Base-by-base conservation (phyloP, 495 filamentous ascomycete species). In the Penicillium cataractarum region DNA sequence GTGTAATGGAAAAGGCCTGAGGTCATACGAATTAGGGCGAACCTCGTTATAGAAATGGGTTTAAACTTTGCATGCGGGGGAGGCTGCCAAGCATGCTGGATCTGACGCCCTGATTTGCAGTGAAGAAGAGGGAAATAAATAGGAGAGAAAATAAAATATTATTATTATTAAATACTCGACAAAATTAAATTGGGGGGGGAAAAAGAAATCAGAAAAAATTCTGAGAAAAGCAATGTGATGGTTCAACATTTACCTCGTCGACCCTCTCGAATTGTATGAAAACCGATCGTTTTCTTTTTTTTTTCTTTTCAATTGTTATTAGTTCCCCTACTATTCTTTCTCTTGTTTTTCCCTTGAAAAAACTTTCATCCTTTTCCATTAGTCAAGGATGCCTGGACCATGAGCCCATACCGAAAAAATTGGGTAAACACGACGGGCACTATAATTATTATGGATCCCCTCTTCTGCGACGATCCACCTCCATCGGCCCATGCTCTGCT, bases 51-150 rank as follows among this genome's bases (percentile, higher is more conserved):
- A 63, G 49, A 27, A 53, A 65, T 6, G 51, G 56, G 51, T 58
- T 61, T 66, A 73, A 65, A 66, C 66, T 71, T 69, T 66, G n/a
- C 61, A 76, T 76, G 71, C 71, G 73, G 73, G 73, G 71, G 64
- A 71, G 58, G 67, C 66, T 70, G 73, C 73, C 73, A 71, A 71
- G 70, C 66, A 67, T 68, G 66, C 66, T 66, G 65, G 53, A 67
- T 65, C 48, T 33, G 55, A 62, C 39, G 50, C 57, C 63, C 65
- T 76, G 71, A 76, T 74, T 73, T 69, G 71, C 65, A 70, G 71
- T 70, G 60, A 67, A 52, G 55, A 71, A 65, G 48, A 50, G 27
- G 13, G 15, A 50, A 29, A 55, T 35, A 15, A 55, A 55, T 26
- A 32, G 17, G 1, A 32, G 17, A 0, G 17, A 27, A 42, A 58